Percentiles rank a stretch among this genome's conserved stretches.
phyloP scores from a whole-genome alignment of 2,329 filamentous ascomycete genomes.

The Oidium heveae region DNA sequence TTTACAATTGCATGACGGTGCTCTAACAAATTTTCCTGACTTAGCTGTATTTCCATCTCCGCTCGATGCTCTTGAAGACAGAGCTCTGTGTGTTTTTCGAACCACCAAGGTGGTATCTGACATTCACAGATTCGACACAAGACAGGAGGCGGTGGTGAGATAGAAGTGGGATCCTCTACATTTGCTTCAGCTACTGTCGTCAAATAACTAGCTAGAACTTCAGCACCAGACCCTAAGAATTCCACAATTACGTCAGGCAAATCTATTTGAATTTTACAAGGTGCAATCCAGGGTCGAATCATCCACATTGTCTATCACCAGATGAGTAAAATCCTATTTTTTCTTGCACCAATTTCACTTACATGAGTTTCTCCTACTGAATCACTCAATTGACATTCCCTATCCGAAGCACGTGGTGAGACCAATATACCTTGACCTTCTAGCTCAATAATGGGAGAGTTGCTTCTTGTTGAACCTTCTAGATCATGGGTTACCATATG shows the following conservation, averaged over 20 bases:
- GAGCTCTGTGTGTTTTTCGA: slow-evolving; percentile 93
- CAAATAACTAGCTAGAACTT: slow-evolving; percentile 82
- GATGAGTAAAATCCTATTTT: not conserved
- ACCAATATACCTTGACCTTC: slow-evolving; percentile 98
- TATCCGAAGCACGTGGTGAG: slow-evolving; percentile 44
- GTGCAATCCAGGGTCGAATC: slow-evolving; percentile 72
- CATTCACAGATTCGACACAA: slow-evolving; percentile 94
- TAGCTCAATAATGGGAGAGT: slow-evolving; percentile 40
- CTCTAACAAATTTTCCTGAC: slow-evolving; percentile 75
- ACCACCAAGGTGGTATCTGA: slow-evolving; percentile 97
- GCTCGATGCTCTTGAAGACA: slow-evolving; percentile 89
- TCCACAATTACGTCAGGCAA: slow-evolving; percentile 74
- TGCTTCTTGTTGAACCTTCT: slow-evolving; percentile 15
- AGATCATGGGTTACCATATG: slow-evolving; percentile 7
- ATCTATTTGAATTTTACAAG: slow-evolving; percentile 87
- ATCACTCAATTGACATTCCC: not conserved
- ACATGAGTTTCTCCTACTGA: slow-evolving; percentile 79
- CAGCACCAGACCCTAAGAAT: slow-evolving; percentile 77
- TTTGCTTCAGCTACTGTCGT: slow-evolving; percentile 70
- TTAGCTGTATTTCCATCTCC: slow-evolving; percentile 93
- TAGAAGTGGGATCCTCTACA: slow-evolving; percentile 45
- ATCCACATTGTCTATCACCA: slow-evolving; percentile 84
- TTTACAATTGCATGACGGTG: slow-evolving; percentile 88
- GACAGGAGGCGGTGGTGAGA: slow-evolving; percentile 60
- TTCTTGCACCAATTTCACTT: slow-evolving; percentile 18